phyloP scores from a whole-genome alignment of 2,329 filamentous ascomycete genomes.

The Ophiostoma triangulosporum region DNA sequence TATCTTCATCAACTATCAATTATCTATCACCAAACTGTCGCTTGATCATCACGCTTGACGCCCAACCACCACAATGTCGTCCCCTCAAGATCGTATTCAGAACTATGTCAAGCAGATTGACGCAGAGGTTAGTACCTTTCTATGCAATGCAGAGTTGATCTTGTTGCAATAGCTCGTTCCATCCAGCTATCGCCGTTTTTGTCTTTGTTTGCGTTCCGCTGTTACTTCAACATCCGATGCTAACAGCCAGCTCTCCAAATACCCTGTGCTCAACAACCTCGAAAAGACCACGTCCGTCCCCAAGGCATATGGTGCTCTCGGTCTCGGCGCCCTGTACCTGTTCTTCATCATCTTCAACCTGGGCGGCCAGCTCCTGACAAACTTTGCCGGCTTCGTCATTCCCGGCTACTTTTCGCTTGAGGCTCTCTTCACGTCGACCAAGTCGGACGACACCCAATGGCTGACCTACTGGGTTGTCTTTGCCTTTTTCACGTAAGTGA shows the following conservation, averaged over 20 bases:
- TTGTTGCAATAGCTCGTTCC: background rate
- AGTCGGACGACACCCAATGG: conserved; percentile 73
- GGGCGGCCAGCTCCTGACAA: conserved; percentile 75
- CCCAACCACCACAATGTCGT: conserved; percentile 45
- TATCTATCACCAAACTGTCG: background rate
- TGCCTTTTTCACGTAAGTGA: conserved; percentile 57
- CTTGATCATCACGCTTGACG: background rate
- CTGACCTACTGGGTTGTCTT: conserved; percentile 81
- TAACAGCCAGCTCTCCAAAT: conserved; percentile 59
- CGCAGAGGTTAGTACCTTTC: conserved; percentile 51
- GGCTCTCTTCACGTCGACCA: conserved; percentile 59
- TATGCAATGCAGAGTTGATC: background rate
- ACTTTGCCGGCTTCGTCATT: conserved; percentile 70
- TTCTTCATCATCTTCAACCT: conserved; percentile 91
- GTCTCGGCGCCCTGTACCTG: conserved; percentile 67
- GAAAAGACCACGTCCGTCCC: conserved; percentile 73
- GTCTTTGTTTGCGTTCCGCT: too few relatives aligned
- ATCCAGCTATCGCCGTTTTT: background rate
- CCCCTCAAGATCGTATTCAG: conserved; percentile 62
- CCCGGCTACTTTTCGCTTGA: conserved; percentile 74
- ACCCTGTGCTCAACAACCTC: conserved; percentile 69
- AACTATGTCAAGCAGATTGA: conserved; percentile 68
- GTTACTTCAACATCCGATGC: too few relatives aligned
- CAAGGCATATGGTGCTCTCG: conserved; percentile 74
- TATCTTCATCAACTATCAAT: background rate